phyloP scores from a whole-genome alignment of 1,284 basidiomycete species.

The Sphaerobolus stellatus region DNA sequence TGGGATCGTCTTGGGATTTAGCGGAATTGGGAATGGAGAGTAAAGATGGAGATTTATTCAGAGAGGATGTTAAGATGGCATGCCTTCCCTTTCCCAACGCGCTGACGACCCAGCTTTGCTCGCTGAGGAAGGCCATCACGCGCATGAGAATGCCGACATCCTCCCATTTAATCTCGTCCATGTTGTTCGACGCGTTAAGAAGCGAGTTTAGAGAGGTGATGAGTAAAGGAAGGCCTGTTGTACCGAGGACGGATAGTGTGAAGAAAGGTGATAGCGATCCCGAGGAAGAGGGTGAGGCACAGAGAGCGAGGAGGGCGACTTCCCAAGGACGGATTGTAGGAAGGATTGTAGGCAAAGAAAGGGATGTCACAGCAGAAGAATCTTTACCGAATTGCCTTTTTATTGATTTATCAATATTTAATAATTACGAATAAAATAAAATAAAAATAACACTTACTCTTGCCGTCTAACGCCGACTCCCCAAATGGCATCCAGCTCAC shows the following conservation, averaged over 20 bases:
- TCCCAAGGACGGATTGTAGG: conserved; percentile 1
- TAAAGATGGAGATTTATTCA: not conserved
- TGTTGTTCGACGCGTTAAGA: not conserved
- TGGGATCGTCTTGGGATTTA: too few relatives aligned
- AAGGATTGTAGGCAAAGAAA: not conserved
- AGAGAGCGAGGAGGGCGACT: not conserved
- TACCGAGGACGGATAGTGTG: not conserved
- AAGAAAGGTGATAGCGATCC: too few relatives aligned
- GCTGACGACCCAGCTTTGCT: not conserved
- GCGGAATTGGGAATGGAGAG: not conserved
- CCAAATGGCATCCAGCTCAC: not conserved
- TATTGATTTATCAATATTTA: too few relatives aligned
- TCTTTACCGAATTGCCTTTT: not conserved
- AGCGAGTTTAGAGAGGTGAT: not conserved
- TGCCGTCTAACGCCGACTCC: not conserved
- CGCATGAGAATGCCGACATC: not conserved
- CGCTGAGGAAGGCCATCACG: not conserved
- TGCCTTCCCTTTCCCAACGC: not conserved
- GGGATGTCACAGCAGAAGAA: not conserved
- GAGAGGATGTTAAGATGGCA: not conserved
- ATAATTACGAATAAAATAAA: not conserved
- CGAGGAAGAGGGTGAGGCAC: not conserved
- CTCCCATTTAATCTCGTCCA: conserved; percentile 1
- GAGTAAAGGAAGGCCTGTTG: not conserved
- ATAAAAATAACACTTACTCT: not conserved